Evolutionary conservation across 208 protist species (phyloP).

Genomic region (Trypanosoma grayi): DNA sequence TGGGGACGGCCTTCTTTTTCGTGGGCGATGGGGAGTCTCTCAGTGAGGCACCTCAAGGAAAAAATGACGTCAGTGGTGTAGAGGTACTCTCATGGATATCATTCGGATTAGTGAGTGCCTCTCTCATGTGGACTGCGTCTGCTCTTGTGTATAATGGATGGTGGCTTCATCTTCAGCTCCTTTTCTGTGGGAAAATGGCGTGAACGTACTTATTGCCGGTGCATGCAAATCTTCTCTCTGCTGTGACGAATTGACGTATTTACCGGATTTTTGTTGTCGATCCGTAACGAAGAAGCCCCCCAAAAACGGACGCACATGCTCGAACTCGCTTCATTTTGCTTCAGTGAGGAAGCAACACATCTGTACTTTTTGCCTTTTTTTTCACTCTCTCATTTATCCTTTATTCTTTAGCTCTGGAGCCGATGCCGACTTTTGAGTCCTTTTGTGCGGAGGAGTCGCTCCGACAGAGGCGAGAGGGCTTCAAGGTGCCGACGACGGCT

Average conservation of each 20-base stretch:
- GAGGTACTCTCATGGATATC: slow-evolving; percentile 58
- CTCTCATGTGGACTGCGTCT: slow-evolving; percentile 59
- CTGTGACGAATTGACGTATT: too few relatives aligned
- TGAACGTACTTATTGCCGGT: slow-evolving; percentile 7
- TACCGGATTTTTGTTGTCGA: too few relatives aligned
- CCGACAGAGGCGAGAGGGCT: slow-evolving; percentile 28
- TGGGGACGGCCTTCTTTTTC: slow-evolving; percentile 54
- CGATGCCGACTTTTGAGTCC: slow-evolving; percentile 31
- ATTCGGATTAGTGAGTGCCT: slow-evolving; percentile 54
- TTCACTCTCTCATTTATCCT: slow-evolving; percentile 27
- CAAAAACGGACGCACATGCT: too few relatives aligned
- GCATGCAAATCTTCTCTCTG: too few relatives aligned
- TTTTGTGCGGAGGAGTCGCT: slow-evolving; percentile 40
- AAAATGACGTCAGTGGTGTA: slow-evolving; percentile 39
- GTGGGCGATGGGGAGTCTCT: not conserved
- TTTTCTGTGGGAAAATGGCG: slow-evolving; percentile 56
- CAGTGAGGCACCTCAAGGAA: not conserved
- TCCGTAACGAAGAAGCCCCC: too few relatives aligned
- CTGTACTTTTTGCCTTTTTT: slow-evolving; percentile 3
- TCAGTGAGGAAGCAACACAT: slow-evolving; percentile 5
- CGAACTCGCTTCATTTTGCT: too few relatives aligned
- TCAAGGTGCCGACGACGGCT: slow-evolving; percentile 25
- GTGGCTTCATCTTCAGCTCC: slow-evolving; percentile 67
- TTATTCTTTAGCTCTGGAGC: slow-evolving; percentile 16
- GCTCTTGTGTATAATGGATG: slow-evolving; percentile 65